Percentiles rank a stretch among this genome's conserved stretches.
phyloP scores from a whole-genome alignment of 2,329 filamentous ascomycete species.

The Cladosporium oxysporum region DNA sequence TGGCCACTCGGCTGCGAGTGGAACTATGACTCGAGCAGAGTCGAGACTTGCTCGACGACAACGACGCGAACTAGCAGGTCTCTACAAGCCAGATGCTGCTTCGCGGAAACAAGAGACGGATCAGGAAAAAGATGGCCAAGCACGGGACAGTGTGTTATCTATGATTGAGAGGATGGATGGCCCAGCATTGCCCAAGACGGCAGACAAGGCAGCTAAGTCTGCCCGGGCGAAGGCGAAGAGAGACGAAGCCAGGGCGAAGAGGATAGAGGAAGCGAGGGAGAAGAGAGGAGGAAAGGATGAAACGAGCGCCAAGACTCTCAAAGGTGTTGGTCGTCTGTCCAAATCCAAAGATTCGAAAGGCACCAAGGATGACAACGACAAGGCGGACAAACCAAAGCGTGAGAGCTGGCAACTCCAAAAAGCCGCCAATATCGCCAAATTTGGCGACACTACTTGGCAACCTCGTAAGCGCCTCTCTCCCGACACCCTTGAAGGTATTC shows the following conservation, averaged over 20 bases:
- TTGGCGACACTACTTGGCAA: conserved; percentile 72
- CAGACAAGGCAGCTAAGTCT: conserved; percentile 16
- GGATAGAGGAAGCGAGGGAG: not conserved
- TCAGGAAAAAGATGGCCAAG: conserved; percentile 17
- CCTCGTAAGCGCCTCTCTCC: conserved; percentile 87
- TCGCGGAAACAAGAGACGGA: not conserved
- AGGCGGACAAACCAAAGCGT: conserved; percentile 21
- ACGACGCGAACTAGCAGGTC: conserved; percentile 26
- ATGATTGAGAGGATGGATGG: conserved; percentile 29
- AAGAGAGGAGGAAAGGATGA: not conserved
- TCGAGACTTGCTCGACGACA: conserved; percentile 20
- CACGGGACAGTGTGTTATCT: conserved; percentile 24
- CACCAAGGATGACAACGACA: conserved; percentile 16
- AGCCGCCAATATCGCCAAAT: conserved; percentile 71
- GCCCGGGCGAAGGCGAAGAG: conserved; percentile 9
- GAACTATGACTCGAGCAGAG: conserved; percentile 3
- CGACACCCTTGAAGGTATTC: conserved; percentile 87
- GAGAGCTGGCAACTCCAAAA: conserved; percentile 77
- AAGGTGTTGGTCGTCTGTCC: not conserved
- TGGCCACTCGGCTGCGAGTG: not conserved
- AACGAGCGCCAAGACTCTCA: not conserved
- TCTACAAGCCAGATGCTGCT: conserved; percentile 16
- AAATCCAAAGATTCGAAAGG: conserved; percentile 2
- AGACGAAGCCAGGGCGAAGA: not conserved
- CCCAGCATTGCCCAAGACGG: conserved; percentile 12